Percentiles rank a stretch among this genome's conserved stretches.
Conservation (phyloP, 768 basidiomycete genomes). For the Tricholoma bakamatsutake region DNA sequence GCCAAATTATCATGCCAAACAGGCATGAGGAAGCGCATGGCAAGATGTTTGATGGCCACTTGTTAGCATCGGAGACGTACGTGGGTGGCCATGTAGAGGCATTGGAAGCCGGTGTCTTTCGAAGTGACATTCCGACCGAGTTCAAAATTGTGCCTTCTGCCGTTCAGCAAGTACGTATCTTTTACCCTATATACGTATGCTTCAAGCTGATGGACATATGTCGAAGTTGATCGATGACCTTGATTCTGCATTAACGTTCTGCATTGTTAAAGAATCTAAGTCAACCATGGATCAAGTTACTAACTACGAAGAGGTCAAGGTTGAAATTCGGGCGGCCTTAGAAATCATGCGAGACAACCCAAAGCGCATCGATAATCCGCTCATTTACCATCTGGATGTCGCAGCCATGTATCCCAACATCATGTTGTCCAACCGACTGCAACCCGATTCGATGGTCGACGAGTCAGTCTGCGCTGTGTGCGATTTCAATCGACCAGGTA, state of each 20-base stretch:
- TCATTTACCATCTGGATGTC: slow-evolving; percentile 98
- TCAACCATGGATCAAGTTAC: slow-evolving; percentile 75
- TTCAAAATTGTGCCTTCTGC: slow-evolving; percentile 93
- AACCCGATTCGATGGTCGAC: slow-evolving; percentile 96
- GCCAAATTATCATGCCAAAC: slow-evolving; percentile 95
- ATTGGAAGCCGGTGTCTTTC: slow-evolving; percentile 95
- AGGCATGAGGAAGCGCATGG: slow-evolving; percentile 90
- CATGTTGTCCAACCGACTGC: slow-evolving; percentile 99
- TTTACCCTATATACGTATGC: background rate
- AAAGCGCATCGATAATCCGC: slow-evolving; percentile 80
- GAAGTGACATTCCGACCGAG: slow-evolving; percentile 90
- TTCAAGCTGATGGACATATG: slow-evolving; percentile 3
- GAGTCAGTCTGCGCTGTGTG: slow-evolving; percentile 97
- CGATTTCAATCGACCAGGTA: slow-evolving; percentile 95
- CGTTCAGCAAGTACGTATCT: slow-evolving; percentile 60
- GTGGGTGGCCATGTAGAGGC: slow-evolving; percentile 99
- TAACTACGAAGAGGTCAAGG: slow-evolving; percentile 93
- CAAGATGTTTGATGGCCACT: slow-evolving; percentile 91
- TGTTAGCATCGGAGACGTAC: slow-evolving; percentile 96
- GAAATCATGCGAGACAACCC: slow-evolving; percentile 92
- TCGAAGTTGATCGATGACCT: slow-evolving; percentile 86
- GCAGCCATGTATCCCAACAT: slow-evolving; percentile 99
- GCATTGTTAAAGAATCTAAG: slow-evolving; percentile 81
- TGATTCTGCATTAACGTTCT: slow-evolving; percentile 87
- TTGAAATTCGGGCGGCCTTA: slow-evolving; percentile 66